A percentile compares a stretch with the other conserved stretches of the same genome.
Evolutionary conservation across 257 asterid species (phyloP).

Genomic region (Ocimum tenuiflorum): DNA sequence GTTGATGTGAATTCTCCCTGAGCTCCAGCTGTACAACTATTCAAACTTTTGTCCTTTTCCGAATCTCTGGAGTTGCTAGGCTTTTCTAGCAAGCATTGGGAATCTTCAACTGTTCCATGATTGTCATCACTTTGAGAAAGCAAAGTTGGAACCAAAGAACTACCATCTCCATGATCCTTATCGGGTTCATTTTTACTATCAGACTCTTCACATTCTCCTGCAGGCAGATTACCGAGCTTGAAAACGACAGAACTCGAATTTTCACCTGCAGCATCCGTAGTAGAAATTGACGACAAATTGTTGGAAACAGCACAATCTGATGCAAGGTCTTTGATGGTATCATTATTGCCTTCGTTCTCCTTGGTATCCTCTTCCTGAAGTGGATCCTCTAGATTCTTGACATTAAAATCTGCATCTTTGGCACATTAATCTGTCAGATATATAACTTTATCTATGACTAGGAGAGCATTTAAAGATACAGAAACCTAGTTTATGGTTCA

Average conservation of each 20-base stretch:
- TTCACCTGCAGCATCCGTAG: conserved; percentile 17
- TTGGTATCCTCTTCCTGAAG: conserved; percentile 12
- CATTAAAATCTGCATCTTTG: conserved; percentile 16
- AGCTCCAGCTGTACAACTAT: conserved; percentile 11
- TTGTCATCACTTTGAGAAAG: conserved; percentile 21
- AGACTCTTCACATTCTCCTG: conserved; percentile 19
- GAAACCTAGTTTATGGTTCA: neutral
- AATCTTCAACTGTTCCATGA: conserved; percentile 21
- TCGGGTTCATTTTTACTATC: conserved; percentile 17
- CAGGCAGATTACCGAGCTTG: conserved; percentile 14
- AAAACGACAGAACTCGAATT: neutral
- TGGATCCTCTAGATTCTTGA: conserved; percentile 22
- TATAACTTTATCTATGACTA: neutral
- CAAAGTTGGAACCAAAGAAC: conserved; percentile 23
- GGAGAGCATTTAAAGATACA: neutral
- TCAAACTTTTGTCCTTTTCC: conserved; percentile 17
- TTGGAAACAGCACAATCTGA: conserved; percentile 7
- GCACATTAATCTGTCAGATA: conserved; percentile 1
- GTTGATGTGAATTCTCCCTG: neutral
- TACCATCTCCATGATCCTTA: conserved; percentile 11
- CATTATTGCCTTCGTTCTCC: conserved; percentile 14
- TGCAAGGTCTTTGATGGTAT: conserved; percentile 15
- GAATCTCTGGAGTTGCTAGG: conserved; percentile 16
- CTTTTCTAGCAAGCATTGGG: conserved; percentile 17
- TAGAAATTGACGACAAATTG: neutral